Evolutionary conservation across 169 alveolate genomes (phyloP), one percentile per base, ranked within the genome.

Genomic region (Babesia gibsoni): DNA sequence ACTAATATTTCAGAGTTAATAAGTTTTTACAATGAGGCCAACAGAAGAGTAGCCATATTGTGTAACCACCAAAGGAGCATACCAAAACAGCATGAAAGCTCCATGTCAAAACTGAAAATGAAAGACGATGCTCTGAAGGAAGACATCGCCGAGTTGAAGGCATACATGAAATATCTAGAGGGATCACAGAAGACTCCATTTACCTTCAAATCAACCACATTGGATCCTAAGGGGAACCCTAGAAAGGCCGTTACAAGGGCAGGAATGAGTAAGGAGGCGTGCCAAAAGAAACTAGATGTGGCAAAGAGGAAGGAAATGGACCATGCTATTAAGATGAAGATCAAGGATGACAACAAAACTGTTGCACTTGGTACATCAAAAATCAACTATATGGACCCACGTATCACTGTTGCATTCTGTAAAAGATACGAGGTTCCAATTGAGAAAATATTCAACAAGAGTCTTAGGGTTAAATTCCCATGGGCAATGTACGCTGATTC

Each of bases 301-400:
- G 67, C 45, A 43, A 64, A 20, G 52, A 53, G 57, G 54, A 45
- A 30, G 42, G 69, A 52, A 25, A 87, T 79, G 54, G 67, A 54
- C 45, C 82, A 75, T 45, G 59, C 82, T 32, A 81, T 78, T n/a
- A 83, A 84, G 82, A 92, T 93, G 91, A 90, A 92, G 63, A 93
- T 89, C 72, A 94, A 95, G 81, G 98, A 95, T 77, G 97, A 94
- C 57, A 96, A 96, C 82, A 98, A 98, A 82, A 94, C 97, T 41
- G 95, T 97, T 56, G 98, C 99, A 27, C 79, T 98, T 61, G 98
- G 99, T 29, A 98, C 99, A 7, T 93, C 98, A n/a, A 98, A 98
- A 83, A 96, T 96, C 66, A 98, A 98, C 87, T 98, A 98, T 87
- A 97, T 97, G 98, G 99, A 98, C 83, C 99, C 99, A 2, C 89